Conservation (phyloP, 192 early-diverging fungal species). For the Entomortierella parvispora region DNA sequence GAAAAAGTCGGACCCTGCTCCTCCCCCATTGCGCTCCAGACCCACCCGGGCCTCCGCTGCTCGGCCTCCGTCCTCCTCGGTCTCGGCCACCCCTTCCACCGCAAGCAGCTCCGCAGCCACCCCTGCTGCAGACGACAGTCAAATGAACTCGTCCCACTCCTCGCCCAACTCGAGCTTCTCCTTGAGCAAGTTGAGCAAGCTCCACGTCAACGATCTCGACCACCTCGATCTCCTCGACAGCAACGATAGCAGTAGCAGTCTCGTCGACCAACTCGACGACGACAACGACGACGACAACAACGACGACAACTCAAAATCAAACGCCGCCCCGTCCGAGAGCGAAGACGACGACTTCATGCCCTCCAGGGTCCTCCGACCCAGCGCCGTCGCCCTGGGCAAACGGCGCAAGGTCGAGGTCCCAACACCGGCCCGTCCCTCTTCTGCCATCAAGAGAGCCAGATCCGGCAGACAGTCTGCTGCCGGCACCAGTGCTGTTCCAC, state of each 20-base stretch:
- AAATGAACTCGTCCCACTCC: slow-evolving; percentile 20
- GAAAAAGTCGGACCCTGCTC: slow-evolving; percentile 15
- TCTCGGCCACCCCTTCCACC: not conserved
- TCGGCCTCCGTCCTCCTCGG: slow-evolving; percentile 8
- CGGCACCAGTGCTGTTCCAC: no score
- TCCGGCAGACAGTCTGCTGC: not conserved
- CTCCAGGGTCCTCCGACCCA: slow-evolving; percentile 20
- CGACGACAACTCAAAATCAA: not conserved
- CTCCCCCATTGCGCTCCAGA: not conserved
- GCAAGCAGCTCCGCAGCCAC: not conserved
- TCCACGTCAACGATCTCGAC: no score
- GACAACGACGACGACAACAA: slow-evolving; percentile 22
- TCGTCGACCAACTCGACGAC: not conserved
- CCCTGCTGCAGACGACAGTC: slow-evolving; percentile 18
- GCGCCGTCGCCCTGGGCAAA: slow-evolving; percentile 35
- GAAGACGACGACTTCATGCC: slow-evolving; percentile 33
- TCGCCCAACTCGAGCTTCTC: slow-evolving; percentile 35
- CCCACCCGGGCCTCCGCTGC: slow-evolving; percentile 13
- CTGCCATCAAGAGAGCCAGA: slow-evolving; percentile 31
- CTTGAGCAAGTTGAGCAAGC: slow-evolving; percentile 10
- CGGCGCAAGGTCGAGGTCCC: slow-evolving; percentile 20
- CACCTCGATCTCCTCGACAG: no score
- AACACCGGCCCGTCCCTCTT: not conserved
- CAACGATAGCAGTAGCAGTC: not conserved
- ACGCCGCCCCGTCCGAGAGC: not conserved